These are phyloP conservation scores for Fusarium irregulare DNA, from an alignment of 2,329 filamentous ascomycete genomes.

Conservation along the genomic window DNA sequence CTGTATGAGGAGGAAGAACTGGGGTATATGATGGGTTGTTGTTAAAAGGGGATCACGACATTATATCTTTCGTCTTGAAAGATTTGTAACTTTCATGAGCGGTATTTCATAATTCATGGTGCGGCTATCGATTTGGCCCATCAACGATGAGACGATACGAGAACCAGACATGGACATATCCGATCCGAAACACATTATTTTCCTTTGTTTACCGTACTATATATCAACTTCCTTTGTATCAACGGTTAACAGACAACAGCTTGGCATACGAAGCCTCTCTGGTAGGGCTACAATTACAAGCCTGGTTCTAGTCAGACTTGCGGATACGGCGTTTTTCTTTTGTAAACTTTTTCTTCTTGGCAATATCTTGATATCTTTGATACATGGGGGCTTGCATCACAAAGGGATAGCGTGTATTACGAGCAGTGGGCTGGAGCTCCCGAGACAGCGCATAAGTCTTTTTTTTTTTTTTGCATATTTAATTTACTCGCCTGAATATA, in stretches of 20 bases:
- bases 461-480: slow-evolving; percentile 32
- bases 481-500: slow-evolving; percentile 37
- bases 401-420: slow-evolving; percentile 32
- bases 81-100: slow-evolving; percentile 45
- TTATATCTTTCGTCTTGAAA: slow-evolving; percentile 41
- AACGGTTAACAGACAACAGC: slow-evolving; percentile 38
- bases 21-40: slow-evolving; percentile 22
- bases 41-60: slow-evolving; percentile 33
- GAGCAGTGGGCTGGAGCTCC: slow-evolving; percentile 45
- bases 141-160: slow-evolving; percentile 49
- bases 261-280: slow-evolving; percentile 20
- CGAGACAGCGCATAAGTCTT: slow-evolving; percentile 29
- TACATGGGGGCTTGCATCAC: slow-evolving; percentile 39
- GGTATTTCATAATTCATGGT: slow-evolving; percentile 49
- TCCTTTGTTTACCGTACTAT: slow-evolving; percentile 48
- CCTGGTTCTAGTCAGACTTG: slow-evolving; percentile 35
- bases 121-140: slow-evolving; percentile 43
- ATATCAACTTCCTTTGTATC: slow-evolving; percentile 44
- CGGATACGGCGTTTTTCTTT: slow-evolving; percentile 40
- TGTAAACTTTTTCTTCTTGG: slow-evolving; percentile 13
- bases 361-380: slow-evolving; percentile 35
- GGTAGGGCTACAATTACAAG: slow-evolving; percentile 9
- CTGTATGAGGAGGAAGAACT: slow-evolving; percentile 34
- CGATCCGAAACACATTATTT: slow-evolving; percentile 41
- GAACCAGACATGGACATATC: slow-evolving; percentile 49